Evolutionary conservation across 2,329 filamentous ascomycete species (phyloP), one percentile per base, ranked within the genome.

Genomic region (Paecilomyces dactylethromorphus): DNA sequence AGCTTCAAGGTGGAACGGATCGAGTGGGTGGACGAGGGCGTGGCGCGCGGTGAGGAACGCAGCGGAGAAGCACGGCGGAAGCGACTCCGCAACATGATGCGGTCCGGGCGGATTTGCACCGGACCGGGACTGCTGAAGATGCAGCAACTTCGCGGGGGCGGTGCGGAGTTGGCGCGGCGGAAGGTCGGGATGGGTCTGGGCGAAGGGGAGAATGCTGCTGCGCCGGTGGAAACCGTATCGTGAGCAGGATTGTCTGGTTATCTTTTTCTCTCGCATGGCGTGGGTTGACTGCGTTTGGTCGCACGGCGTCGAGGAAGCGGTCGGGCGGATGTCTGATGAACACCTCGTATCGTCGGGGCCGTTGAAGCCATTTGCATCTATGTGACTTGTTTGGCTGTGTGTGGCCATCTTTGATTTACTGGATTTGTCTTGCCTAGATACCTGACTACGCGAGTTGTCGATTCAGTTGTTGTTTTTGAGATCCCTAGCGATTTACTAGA

Each of bases 1-100:
- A 96, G 92, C 71, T 97, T 90, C 75, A 91, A 89, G 82, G 84
- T 99, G 54, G 81, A 87, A 61, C 85, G 86, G 56, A 84, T 96
- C 11, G 86, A 91, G 56, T 97, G 92, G 87, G 90, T 97, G 0
- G 87, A 90, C 62, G 92, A 94, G 81, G 62, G 82, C 77, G 58
- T 77, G 59, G 68, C 76, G 67, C 69, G 73, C 58, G 72, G 79
- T 64, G 69, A 80, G 74, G 70, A 81, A 69, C 66, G 80, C 64
- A 69, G 77, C 65, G 70, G 78, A 64, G 67, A 77, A 70, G 75
- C 78, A 49, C 74, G 75, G 62, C 79, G 82, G 39, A 79, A 81
- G 65, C 72, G 82, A 35, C 72, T 84, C 56, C 74, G 74, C 57
- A 75, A 70, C 21, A 66, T 76, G 64, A 78, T 77, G 71, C 73